Conservation (phyloP, 306 rosid species). For the Pyrus pyrifolia region DNA sequence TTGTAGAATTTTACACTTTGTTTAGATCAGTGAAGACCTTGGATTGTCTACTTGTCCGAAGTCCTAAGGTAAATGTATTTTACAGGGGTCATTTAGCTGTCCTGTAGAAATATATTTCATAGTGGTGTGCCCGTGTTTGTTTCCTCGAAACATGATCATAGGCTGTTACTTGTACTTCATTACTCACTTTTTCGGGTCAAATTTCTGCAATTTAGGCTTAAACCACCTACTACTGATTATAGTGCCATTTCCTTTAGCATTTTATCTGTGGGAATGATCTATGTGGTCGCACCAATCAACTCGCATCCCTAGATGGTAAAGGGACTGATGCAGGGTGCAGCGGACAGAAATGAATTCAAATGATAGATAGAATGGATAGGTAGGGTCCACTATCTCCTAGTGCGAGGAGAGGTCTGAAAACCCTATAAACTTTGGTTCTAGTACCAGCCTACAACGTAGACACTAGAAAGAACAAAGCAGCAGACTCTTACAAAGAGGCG, state of each 20-base stretch:
- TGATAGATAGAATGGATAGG: too few relatives aligned
- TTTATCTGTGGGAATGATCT: not conserved
- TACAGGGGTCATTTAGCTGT: not conserved
- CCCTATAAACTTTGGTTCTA: too few relatives aligned
- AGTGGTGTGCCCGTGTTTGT: not conserved
- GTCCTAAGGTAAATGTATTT: not conserved
- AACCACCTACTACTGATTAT: not conserved
- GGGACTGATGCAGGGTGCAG: not conserved
- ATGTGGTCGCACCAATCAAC: not conserved
- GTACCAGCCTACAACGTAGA: too few relatives aligned
- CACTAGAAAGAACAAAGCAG: too few relatives aligned
- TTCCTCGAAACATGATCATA: not conserved
- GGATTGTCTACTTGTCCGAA: not conserved
- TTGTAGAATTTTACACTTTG: not conserved
- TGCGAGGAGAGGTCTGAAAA: too few relatives aligned
- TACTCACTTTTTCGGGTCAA: not conserved
- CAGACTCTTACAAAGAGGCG: too few relatives aligned
- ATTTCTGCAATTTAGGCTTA: too few relatives aligned
- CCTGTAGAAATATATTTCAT: not conserved
- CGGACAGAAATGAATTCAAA: too few relatives aligned
- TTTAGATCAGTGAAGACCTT: not conserved
- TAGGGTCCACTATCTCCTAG: too few relatives aligned
- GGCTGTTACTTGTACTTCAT: not conserved
- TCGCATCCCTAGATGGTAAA: not conserved
- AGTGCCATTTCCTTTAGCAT: not conserved